These are phyloP conservation scores for Fonsecaea erecta DNA, from an alignment of 2,329 filamentous ascomycete species.

Conservation along the genomic window DNA sequence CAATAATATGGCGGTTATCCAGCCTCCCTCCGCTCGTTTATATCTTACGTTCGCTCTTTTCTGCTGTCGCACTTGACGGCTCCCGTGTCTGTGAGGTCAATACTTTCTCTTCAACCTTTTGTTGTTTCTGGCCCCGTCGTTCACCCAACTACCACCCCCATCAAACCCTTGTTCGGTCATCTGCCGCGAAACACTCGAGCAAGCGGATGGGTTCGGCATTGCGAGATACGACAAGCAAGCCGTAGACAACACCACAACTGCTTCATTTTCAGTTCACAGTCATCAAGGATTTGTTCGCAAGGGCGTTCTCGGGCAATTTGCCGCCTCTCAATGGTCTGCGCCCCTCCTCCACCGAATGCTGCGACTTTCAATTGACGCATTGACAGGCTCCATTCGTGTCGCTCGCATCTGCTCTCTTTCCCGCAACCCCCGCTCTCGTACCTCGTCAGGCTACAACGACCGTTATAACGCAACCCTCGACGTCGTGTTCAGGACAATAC, in stretches of 20 bases:
- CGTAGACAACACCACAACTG: not conserved
- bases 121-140: constrained; percentile 1
- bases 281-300: not conserved
- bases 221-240: not conserved
- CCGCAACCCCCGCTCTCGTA: constrained; percentile 28
- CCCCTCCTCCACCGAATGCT: not conserved
- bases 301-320: not conserved
- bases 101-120: not conserved
- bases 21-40: constrained; percentile 2
- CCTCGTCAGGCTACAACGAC: constrained; percentile 34
- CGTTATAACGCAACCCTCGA: constrained; percentile 21
- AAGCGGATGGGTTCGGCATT: not conserved
- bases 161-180: not conserved
- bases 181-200: constrained; percentile 8
- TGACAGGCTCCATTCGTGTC: constrained; percentile 24
- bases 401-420: constrained; percentile 25
- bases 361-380: not conserved
- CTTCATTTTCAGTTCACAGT: not conserved
- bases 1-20: constrained; percentile 4
- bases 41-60: constrained; percentile 7
- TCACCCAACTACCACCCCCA: not conserved
- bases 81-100: not conserved
- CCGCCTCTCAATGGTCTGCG: constrained; percentile 27
- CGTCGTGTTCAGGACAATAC: constrained; percentile 36
- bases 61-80: not conserved